Conservation (phyloP, 2,329 filamentous ascomycete genomes). For the Stachybotrys chartarum region DNA sequence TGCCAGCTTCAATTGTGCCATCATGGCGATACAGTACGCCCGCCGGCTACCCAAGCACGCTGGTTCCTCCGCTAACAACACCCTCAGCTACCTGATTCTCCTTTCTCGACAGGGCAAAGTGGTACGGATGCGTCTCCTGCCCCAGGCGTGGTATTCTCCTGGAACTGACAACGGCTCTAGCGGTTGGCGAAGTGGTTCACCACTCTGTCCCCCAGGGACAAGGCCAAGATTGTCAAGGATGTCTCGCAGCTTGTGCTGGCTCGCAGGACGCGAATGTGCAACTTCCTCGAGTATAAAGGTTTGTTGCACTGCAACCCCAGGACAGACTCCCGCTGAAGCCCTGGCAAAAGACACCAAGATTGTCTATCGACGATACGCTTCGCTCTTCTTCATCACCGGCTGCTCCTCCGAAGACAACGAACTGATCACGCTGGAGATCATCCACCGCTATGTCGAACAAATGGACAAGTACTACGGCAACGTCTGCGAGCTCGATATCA, state of each 20-base stretch:
- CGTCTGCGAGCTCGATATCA: constrained; percentile 98
- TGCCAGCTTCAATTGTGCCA: constrained; percentile 3
- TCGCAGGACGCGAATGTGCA: constrained; percentile 96
- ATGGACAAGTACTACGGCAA: constrained; percentile 99
- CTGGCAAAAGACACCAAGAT: constrained; percentile 77
- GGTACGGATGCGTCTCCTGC: constrained; percentile 48
- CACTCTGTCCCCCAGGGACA: constrained; percentile 93
- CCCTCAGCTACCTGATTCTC: constrained; percentile 83
- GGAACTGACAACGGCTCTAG: constrained; percentile 40
- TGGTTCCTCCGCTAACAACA: constrained; percentile 8
- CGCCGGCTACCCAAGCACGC: constrained; percentile 12
- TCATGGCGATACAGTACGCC: constrained; percentile 37
- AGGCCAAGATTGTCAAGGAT: constrained; percentile 99
- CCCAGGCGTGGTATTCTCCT: not conserved
- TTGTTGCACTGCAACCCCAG: constrained; percentile 7
- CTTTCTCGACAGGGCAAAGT: constrained; percentile 99
- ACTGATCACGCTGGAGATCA: constrained; percentile 94
- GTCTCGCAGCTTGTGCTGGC: constrained; percentile 96
- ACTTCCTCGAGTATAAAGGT: constrained; percentile 99
- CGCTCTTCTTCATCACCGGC: constrained; percentile 97
- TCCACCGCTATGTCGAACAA: constrained; percentile 98
- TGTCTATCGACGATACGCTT: constrained; percentile 96
- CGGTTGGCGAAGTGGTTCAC: constrained; percentile 99
- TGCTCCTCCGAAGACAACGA: constrained; percentile 98
- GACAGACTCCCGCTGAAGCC: constrained; percentile 4